Percentiles rank a stretch among this genome's conserved stretches.
These are phyloP conservation scores for Pharus latifolius DNA, from an alignment of 176 grass and related monocot genomes.

Conservation along the genomic window DNA sequence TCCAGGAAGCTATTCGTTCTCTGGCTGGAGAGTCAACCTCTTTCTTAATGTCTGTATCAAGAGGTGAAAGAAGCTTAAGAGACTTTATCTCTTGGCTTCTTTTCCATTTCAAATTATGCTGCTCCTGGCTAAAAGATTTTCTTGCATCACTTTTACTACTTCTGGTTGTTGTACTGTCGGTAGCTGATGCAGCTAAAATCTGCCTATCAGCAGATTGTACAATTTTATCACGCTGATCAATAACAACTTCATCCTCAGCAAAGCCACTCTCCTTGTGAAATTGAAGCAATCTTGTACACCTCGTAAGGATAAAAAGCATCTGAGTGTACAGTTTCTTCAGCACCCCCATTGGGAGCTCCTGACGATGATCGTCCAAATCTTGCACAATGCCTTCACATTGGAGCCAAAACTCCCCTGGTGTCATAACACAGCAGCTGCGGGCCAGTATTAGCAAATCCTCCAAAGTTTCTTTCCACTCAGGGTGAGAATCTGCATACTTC, in stretches of 20 bases:
- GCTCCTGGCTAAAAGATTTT: slow-evolving; percentile 97
- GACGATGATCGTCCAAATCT: slow-evolving; percentile 93
- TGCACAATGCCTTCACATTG: slow-evolving; percentile 99
- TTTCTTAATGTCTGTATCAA: slow-evolving; percentile 50
- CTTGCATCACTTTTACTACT: slow-evolving; percentile 45
- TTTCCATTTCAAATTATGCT: slow-evolving; percentile 94
- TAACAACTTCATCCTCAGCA: slow-evolving; percentile 77
- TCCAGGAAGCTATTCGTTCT: slow-evolving; percentile 86
- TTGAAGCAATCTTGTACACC: slow-evolving; percentile 94
- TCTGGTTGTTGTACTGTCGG: slow-evolving; percentile 24
- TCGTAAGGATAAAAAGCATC: slow-evolving; percentile 96
- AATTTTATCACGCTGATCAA: slow-evolving; percentile 69
- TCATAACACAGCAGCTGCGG: slow-evolving; percentile 92
- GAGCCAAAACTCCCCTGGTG: slow-evolving; percentile 89
- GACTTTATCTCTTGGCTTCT: slow-evolving; percentile 94
- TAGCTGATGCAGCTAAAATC: slow-evolving; percentile 27
- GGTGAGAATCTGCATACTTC: slow-evolving; percentile 79
- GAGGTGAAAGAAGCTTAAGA: slow-evolving; percentile 43
- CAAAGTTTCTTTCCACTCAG: slow-evolving; percentile 98
- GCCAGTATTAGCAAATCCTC: slow-evolving; percentile 97
- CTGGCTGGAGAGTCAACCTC: slow-evolving; percentile 52
- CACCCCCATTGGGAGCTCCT: slow-evolving; percentile 79
- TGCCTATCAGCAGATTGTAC: slow-evolving; percentile 73
- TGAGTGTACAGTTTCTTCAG: slow-evolving; percentile 93
- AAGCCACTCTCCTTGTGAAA: slow-evolving; percentile 96